Base-by-base conservation (phyloP, 331 rosid species). In the Saraca asoca region DNA sequence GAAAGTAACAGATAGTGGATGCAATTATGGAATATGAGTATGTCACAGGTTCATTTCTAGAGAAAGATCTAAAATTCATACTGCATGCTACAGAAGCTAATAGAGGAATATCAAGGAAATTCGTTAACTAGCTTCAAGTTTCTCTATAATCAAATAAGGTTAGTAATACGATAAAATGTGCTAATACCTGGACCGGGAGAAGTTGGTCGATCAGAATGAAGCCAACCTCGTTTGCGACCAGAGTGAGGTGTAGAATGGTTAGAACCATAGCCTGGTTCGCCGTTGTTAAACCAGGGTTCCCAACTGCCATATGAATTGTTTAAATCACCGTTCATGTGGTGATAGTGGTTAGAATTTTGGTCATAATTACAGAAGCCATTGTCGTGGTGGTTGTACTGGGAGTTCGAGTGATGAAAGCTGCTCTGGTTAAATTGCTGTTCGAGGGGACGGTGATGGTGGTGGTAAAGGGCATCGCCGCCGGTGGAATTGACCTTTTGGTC, bases 181-280 rank as follows among this genome's bases (percentile, higher is more conserved):
- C 15, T 20, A 8, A 60, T 64, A 80, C 90, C 91, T 55, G 83
- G 71, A 42, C 90, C 91, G 46, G 83, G 71, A 42, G 87, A 20
- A 79, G 68, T 31, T 52, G 77, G 83, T 50, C 74, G 72, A 59
- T 60, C 45, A 17, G 80, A 55, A 62, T 73, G 81, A 62, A 62
- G 69, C 85, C 98, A 79, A 0, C 74, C 63, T 74, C 98, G 85
- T 82, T 87, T 92, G 56, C 90, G 84, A 11, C 76, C 85, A 20
- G 76, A 64, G 42, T 73, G 82, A 10, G 80, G 76, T 39, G 55
- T 31, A 8, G 79, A 57, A 65, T 79, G 79, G 51, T 66, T 72
- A 24, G 79, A 56, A 66, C 78, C 78, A 49, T 55, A 79, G 49
- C 85, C 87, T 45, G 58, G 51, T 59, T 31, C 51, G 6, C 65